Base-by-base conservation (phyloP, 2,329 filamentous ascomycete genomes). In the Xylaria sp. region DNA sequence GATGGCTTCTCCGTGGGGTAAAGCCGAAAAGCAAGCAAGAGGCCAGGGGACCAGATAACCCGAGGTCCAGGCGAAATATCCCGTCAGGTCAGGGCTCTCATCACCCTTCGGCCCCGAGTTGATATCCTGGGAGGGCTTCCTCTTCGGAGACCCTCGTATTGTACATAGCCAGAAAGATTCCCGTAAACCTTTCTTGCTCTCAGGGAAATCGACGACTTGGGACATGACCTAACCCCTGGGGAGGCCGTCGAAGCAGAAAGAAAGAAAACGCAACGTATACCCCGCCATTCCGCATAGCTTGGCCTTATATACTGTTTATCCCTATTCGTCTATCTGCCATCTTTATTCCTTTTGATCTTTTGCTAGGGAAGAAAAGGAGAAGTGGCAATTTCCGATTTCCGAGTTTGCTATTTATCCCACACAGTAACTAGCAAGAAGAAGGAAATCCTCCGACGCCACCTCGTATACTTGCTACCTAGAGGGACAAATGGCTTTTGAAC, bases 401-500 rank as follows among this genome's bases (percentile, higher is more conserved):
- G 29, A 43, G 17, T 22, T 43, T 20, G 18, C 40, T n/a, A 43
- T 21, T 13, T 43, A 16, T n/a, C 16, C 22, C 22, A 22, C 40
- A 2, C 22, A 22, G 9, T 24, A n/a, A 18, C 13, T 34, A 16
- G 29, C 19, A 4, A 24, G 21, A 19, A 16, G n/a, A 20, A 51
- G 39, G 17, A 46, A 20, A 44, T 13, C 39, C 29, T 42, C 19
- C 41, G 41, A 37, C 41, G n/a, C 9, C 26, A 8, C 22, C 20
- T 13, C 41, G 29, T 29, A 2, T 39, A 47, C 29, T n/a, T 19
- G 34, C 19, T 19, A 55, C 24, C 16, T 24, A n/a, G 21, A 20
- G 9, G 18, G 41, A n/a, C n/a, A 39, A 11, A 58, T 54, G 54
- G 20, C 48, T 19, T 60, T 60, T 47, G 51, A 52, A 43, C 43